These are phyloP conservation scores for Astrephomene gubernaculifera DNA, from an alignment of 139 green algal species.

Conservation along the genomic window DNA sequence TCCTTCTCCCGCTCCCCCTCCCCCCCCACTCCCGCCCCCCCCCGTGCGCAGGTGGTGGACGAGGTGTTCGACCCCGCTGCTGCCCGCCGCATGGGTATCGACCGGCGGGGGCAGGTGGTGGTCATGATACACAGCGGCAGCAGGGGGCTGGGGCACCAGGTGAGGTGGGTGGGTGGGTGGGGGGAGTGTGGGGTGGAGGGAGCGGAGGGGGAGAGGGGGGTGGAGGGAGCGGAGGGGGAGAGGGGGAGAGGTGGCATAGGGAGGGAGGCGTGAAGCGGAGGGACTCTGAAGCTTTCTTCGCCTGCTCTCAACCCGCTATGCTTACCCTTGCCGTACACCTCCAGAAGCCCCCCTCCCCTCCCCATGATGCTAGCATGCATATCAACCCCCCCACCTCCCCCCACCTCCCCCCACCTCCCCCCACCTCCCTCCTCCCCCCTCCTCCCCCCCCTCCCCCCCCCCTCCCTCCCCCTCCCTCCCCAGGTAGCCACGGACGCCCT, in stretches of 20 bases:
- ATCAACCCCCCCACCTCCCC: no score
- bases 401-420: no score
- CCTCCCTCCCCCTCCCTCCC: not conserved
- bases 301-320: no score
- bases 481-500: constrained; percentile 91
- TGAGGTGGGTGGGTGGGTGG: constrained; percentile 23
- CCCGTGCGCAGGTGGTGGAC: constrained; percentile 93
- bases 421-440: not conserved
- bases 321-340: no score
- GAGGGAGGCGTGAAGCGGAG: no score
- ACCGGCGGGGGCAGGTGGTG: constrained; percentile 67
- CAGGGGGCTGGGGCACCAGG: constrained; percentile 89
- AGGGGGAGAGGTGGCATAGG: not conserved
- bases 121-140: constrained; percentile 93
- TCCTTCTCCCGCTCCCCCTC: no score
- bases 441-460: not conserved
- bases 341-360: no score
- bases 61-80: constrained; percentile 88
- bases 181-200: not conserved
- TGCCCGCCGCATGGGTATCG: constrained; percentile 87
- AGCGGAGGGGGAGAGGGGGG: not conserved
- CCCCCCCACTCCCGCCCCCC: no score
- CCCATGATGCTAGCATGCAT: no score
- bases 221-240: no score
- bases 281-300: no score